These are phyloP conservation scores for Hypoxylon rubiginosum DNA, from an alignment of 2,329 filamentous ascomycete genomes.

Conservation along the genomic window DNA sequence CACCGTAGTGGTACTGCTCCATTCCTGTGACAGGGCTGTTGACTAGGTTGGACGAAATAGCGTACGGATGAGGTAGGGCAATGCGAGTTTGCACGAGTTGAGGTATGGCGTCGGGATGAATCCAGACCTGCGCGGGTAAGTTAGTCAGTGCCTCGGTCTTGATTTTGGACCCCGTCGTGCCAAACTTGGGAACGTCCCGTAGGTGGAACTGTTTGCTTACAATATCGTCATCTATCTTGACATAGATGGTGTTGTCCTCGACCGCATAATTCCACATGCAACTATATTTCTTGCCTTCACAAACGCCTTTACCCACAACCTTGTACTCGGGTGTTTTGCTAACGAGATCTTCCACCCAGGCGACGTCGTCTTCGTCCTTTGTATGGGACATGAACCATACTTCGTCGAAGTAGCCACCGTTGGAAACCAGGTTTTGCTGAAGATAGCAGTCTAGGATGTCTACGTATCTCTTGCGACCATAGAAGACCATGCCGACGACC, in stretches of 20 bases:
- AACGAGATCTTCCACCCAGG: conserved; percentile 57
- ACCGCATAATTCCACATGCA: conserved; percentile 53
- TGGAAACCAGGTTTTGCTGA: conserved; percentile 59
- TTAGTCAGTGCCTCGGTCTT: conserved; percentile 13
- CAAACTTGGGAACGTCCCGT: not conserved
- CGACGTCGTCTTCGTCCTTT: conserved; percentile 55
- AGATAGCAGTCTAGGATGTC: conserved; percentile 63
- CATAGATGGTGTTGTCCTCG: conserved; percentile 56
- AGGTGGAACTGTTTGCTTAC: conserved; percentile 48
- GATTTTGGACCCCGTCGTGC: not conserved
- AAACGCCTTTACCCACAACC: conserved; percentile 51
- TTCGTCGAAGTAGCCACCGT: conserved; percentile 60
- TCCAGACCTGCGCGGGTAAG: conserved; percentile 44
- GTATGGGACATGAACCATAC: conserved; percentile 61
- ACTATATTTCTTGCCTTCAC: conserved; percentile 53
- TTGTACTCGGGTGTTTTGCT: conserved; percentile 55
- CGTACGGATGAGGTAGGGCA: conserved; percentile 63
- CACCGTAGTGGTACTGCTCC: conserved; percentile 67
- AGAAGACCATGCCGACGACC: conserved; percentile 63
- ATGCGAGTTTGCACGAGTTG: conserved; percentile 67
- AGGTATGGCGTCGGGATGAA: conserved; percentile 59
- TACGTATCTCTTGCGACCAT: conserved; percentile 59
- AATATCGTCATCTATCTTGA: conserved; percentile 62
- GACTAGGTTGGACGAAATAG: conserved; percentile 69
- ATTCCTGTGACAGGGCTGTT: conserved; percentile 68